Evolutionary conservation across 176 grass and related monocot species (phyloP), one percentile per base, ranked within the genome.

Genomic region (Olyra latifolia): DNA sequence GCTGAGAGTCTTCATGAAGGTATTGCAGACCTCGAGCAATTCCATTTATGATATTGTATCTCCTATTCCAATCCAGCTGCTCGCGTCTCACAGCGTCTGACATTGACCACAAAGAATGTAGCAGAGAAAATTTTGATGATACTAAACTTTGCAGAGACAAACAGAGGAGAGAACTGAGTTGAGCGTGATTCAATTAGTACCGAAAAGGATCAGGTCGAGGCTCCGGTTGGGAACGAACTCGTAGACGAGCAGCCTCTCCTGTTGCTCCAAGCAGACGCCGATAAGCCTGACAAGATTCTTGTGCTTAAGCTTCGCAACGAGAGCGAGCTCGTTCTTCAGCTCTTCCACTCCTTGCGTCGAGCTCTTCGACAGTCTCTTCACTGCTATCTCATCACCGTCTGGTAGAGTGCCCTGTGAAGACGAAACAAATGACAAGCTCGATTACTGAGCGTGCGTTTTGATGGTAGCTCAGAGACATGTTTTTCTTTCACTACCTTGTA

Each of bases 11-110:
- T 79, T 90, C 83, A 24, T 87, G 88, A 47, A 90, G 79, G 49
- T 90, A 90, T 32, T 81, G 80, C 27, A 90, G 69, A 25, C 88
- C 88, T 80, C 88, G 53, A 50, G 88, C 88, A 52, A 87, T 45
- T 45, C 88, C 88, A n/a, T 39, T 24, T 57, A 87, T 87, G 60
- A 76, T 76, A 39, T 76, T 76, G 12, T 44, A 38, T 50, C 88
- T 80, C 49, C 24, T 70, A 67, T 30, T 55, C 88, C 84, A 90
- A 8, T 68, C 65, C 27, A 74, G 29, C 46, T 61, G 46, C n/a
- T 23, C 25, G 5, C 42, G 77, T 48, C 60, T 82, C 10, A 66
- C 64, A 2, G 38, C 64, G 22, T 82, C 88, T 93, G 53, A 10
- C 1, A 25, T 14, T 45, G 23, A 58, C 61, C 12, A 32, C 0